phyloP scores from a whole-genome alignment of 1,284 basidiomycete species.

The Pseudozyma flocculosa region DNA sequence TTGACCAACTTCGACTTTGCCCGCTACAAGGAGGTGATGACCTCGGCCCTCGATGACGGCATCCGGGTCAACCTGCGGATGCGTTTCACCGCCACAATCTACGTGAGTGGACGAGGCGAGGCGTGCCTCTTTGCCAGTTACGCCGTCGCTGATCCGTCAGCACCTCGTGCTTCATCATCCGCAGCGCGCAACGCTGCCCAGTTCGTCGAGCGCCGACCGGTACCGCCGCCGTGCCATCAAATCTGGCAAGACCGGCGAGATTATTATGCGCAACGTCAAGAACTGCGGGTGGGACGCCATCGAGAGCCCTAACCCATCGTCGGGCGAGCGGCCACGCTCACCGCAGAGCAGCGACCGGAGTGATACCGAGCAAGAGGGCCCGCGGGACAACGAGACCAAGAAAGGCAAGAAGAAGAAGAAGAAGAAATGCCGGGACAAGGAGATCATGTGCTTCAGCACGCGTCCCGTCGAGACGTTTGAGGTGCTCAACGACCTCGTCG shows the following conservation, averaged over 20 bases:
- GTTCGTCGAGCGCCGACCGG: constrained; percentile 26
- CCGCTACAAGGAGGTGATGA: constrained; percentile 82
- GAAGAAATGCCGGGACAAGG: constrained; percentile 72
- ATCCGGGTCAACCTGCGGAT: constrained; percentile 97
- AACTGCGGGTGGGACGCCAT: constrained; percentile 53
- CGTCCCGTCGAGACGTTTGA: constrained; percentile 94
- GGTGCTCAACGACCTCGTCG: constrained; percentile 95
- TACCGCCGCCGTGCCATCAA: constrained; percentile 47
- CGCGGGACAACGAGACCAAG: neutral
- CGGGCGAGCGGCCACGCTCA: neutral
- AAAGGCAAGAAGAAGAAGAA: constrained; percentile 8
- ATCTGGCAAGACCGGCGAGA: constrained; percentile 52
- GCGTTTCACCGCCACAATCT: constrained; percentile 98
- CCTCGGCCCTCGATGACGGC: constrained; percentile 84
- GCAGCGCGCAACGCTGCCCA: constrained; percentile 39
- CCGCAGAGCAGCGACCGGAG: neutral
- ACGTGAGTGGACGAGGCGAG: constrained; percentile 60
- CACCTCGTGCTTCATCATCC: neutral
- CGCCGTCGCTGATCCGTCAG: too few relatives aligned
- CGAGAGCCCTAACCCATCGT: constrained; percentile 27
- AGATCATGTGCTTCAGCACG: constrained; percentile 97
- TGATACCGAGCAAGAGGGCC: constrained; percentile 1
- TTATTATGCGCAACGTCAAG: constrained; percentile 50
- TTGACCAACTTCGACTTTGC: constrained; percentile 96
- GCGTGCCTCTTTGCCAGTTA: too few relatives aligned